Percentiles rank a stretch among this genome's conserved stretches.
These are phyloP conservation scores for Euphrasia arctica DNA, from an alignment of 305 asterid genomes.

Conservation along the genomic window DNA sequence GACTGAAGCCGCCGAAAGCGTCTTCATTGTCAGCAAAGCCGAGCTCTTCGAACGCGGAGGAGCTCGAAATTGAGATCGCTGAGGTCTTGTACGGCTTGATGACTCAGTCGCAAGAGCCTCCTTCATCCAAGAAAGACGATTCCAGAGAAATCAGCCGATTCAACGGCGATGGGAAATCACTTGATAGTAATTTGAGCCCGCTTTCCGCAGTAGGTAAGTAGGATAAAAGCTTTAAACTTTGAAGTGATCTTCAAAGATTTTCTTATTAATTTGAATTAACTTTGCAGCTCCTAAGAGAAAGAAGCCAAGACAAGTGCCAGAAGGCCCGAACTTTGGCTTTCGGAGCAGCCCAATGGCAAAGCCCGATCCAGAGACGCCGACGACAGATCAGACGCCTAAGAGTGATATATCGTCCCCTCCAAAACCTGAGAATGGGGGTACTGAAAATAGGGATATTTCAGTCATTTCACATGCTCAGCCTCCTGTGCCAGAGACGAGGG, in stretches of 20 bases:
- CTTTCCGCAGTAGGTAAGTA: slow-evolving; percentile 75
- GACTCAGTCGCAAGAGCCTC: slow-evolving; percentile 78
- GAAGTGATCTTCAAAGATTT: no score
- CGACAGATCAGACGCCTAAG: slow-evolving; percentile 54
- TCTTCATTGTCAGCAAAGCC: slow-evolving; percentile 34
- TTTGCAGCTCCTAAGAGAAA: slow-evolving; percentile 66
- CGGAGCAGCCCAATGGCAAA: slow-evolving; percentile 54
- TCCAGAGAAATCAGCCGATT: slow-evolving; percentile 47
- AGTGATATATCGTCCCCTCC: slow-evolving; percentile 49
- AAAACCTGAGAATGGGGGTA: slow-evolving; percentile 39
- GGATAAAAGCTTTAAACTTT: no score
- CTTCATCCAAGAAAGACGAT: slow-evolving; percentile 20
- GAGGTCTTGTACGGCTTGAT: slow-evolving; percentile 84
- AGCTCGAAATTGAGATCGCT: slow-evolving; percentile 92
- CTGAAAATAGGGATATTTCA: slow-evolving; percentile 37
- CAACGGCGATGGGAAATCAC: slow-evolving; percentile 48
- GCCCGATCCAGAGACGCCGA: slow-evolving; percentile 24
- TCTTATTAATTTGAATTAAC: not conserved
- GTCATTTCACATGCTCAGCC: slow-evolving; percentile 31
- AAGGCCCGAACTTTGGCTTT: slow-evolving; percentile 40
- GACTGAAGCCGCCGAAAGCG: slow-evolving; percentile 64
- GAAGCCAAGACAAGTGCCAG: slow-evolving; percentile 76
- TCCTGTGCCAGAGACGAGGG: slow-evolving; percentile 26
- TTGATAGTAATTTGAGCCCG: slow-evolving; percentile 45
- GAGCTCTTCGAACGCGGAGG: slow-evolving; percentile 73